phyloP scores from a whole-genome alignment of 768 basidiomycete genomes.

The Pisolithus tinctorius region DNA sequence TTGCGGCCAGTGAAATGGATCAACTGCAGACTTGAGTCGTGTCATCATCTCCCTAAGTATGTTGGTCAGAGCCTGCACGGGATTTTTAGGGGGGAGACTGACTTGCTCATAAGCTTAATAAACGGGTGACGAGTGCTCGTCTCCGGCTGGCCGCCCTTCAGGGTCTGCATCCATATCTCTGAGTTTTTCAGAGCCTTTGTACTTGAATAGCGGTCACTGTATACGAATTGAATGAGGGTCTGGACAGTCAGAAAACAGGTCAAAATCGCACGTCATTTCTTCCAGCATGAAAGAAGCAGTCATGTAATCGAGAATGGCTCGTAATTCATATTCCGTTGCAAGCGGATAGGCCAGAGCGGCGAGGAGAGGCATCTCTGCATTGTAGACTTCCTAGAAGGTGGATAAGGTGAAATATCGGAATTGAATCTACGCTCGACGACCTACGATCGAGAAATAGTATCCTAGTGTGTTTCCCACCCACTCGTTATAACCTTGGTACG shows the following conservation, averaged over 20 bases:
- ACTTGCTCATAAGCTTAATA: slow-evolving; percentile 20
- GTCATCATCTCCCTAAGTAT: slow-evolving; percentile 17
- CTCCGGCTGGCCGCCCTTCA: slow-evolving; percentile 12
- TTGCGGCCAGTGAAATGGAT: slow-evolving; percentile 23
- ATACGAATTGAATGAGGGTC: background rate
- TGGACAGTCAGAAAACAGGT: background rate
- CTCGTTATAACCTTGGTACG: slow-evolving; percentile 13
- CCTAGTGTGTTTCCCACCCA: slow-evolving; percentile 19
- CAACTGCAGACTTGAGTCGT: slow-evolving; percentile 16
- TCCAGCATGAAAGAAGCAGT: slow-evolving; percentile 26
- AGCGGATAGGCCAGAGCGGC: slow-evolving; percentile 20
- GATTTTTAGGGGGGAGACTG: background rate
- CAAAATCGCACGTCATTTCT: slow-evolving; percentile 18
- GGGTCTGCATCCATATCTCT: slow-evolving; percentile 18
- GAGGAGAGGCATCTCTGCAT: slow-evolving; percentile 20
- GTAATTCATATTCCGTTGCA: slow-evolving; percentile 15
- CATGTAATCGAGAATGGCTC: slow-evolving; percentile 23
- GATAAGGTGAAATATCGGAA: background rate
- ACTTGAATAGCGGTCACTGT: slow-evolving; percentile 22
- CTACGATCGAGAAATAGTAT: slow-evolving; percentile 16
- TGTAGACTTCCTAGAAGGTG: slow-evolving; percentile 16
- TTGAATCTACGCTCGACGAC: background rate
- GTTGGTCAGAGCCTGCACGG: background rate
- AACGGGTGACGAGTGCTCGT: slow-evolving; percentile 17
- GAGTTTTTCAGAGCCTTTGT: slow-evolving; percentile 9